Conservation (phyloP, 2,329 filamentous ascomycete genomes). For the Metarhizium sp. region DNA sequence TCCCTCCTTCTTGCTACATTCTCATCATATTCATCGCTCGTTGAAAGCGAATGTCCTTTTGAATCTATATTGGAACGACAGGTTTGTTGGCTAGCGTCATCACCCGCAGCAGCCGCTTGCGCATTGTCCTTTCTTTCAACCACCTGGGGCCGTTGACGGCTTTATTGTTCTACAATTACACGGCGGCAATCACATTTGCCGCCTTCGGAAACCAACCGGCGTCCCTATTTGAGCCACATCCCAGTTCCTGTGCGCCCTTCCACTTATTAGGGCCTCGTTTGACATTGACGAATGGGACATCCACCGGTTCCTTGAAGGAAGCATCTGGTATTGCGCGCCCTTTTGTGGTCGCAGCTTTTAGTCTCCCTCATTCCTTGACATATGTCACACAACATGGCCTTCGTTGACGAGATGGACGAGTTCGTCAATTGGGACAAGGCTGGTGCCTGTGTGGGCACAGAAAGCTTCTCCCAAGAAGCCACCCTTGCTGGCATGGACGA, state of each 20-base stretch:
- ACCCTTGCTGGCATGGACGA: slow-evolving; percentile 25
- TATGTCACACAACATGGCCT: slow-evolving; percentile 18
- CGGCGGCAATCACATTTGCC: not conserved
- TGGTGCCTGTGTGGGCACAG: slow-evolving; percentile 26
- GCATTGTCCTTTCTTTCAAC: not conserved
- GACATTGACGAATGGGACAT: slow-evolving; percentile 7
- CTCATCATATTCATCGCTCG: not conserved
- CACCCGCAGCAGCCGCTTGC: not conserved
- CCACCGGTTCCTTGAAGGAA: slow-evolving; percentile 7
- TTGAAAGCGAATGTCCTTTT: not conserved
- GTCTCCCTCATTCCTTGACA: slow-evolving; percentile 9
- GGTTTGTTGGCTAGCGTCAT: not conserved
- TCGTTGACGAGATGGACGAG: slow-evolving; percentile 47
- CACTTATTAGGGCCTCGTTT: not conserved
- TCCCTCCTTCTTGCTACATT: not conserved
- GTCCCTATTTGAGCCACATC: not conserved
- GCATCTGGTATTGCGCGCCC: slow-evolving; percentile 1
- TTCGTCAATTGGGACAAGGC: slow-evolving; percentile 55
- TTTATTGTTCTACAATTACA: not conserved
- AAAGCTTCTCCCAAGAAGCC: slow-evolving; percentile 21
- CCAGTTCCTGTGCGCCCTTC: not conserved
- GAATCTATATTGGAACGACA: not conserved
- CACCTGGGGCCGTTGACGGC: not conserved
- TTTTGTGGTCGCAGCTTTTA: slow-evolving; percentile 4
- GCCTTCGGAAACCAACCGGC: not conserved